Evolutionary conservation across 2,329 filamentous ascomycete species (phyloP), one percentile per base, ranked within the genome.

Genomic region (Decorospora gaudefroyi): DNA sequence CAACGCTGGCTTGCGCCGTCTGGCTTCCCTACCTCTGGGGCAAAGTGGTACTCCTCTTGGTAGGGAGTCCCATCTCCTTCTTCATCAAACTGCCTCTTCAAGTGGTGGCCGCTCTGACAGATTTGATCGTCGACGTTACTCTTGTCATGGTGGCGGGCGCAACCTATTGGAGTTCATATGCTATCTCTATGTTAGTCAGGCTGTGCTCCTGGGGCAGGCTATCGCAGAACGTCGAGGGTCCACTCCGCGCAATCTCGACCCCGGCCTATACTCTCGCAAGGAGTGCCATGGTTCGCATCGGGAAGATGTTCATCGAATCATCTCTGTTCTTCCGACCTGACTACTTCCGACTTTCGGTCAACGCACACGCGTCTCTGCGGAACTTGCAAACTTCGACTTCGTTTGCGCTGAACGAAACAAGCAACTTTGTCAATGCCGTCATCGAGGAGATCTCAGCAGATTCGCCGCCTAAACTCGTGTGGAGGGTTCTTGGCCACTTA

Each of bases 1-100:
- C 92, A 37, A 95, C 91, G 10, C 84, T 99, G 28, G 86, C 90
- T 38, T 76, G 87, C 46, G 92, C 90, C 37, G 83, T 97, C 30
- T 96, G 93, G 74, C 74, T 96, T 37, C 93, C 93, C 0, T 99
- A 97, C 72, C 86, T 96, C 42, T 85, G 90, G 64, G 93, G 93
- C 10, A 91, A 95, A 54, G 76, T 95, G 17, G 84, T 88, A 4
- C 78, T 97, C 29, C 85, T 92, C 65, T 76, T 91, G 35, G 68
- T 92, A 16, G 89, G 88, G 9, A 90, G 90, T 55, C 92, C 92
- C 2, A 74, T 89, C 25, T 75, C 78, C n/a, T 74, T 84, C 19
- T 67, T 83, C 36, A 64, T 87, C 50, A 83, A 82, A 66, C 80
- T 90, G 10, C 84, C 92, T 3, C 74, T 95, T 15, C 83, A 83